phyloP scores from a whole-genome alignment of 768 basidiomycete genomes.

The Boletus subparvulus region DNA sequence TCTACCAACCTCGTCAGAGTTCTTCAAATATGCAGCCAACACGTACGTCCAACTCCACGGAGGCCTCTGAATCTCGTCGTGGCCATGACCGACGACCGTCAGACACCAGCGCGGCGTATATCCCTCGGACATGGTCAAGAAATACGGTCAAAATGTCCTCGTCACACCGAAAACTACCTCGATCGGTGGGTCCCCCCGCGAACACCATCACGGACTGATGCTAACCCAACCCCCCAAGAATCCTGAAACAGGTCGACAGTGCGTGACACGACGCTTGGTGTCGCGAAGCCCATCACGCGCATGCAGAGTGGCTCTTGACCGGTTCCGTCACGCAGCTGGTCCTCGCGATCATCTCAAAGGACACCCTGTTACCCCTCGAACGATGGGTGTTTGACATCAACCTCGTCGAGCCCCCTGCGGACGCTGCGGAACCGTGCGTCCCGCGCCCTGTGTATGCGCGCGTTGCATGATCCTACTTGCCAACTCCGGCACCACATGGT shows the following conservation, averaged over 20 bases:
- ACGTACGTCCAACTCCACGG: constrained; percentile 56
- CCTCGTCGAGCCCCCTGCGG: constrained; percentile 63
- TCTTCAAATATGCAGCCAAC: constrained; percentile 99
- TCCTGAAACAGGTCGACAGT: constrained; percentile 92
- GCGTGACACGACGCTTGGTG: constrained; percentile 28
- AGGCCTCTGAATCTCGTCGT: neutral
- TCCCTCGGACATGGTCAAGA: constrained; percentile 98
- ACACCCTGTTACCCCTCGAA: constrained; percentile 87
- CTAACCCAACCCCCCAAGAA: constrained; percentile 51
- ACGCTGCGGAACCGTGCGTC: constrained; percentile 51
- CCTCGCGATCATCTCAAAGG: constrained; percentile 93
- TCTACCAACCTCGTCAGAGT: constrained; percentile 94
- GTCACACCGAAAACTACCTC: constrained; percentile 94
- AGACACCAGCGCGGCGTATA: constrained; percentile 89
- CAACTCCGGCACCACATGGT: no score
- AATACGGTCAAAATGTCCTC: constrained; percentile 94
- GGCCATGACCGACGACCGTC: neutral
- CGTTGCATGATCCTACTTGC: no score
- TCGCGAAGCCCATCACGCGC: neutral
- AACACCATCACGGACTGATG: neutral
- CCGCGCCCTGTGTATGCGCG: neutral
- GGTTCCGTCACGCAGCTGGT: constrained; percentile 93
- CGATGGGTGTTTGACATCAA: constrained; percentile 98
- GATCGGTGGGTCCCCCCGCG: constrained; percentile 49
- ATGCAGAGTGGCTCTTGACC: constrained; percentile 87